Evolutionary conservation across 257 asterid genomes (phyloP), one percentile per base, ranked within the genome.

Genomic region (Scutellaria baicalensis): DNA sequence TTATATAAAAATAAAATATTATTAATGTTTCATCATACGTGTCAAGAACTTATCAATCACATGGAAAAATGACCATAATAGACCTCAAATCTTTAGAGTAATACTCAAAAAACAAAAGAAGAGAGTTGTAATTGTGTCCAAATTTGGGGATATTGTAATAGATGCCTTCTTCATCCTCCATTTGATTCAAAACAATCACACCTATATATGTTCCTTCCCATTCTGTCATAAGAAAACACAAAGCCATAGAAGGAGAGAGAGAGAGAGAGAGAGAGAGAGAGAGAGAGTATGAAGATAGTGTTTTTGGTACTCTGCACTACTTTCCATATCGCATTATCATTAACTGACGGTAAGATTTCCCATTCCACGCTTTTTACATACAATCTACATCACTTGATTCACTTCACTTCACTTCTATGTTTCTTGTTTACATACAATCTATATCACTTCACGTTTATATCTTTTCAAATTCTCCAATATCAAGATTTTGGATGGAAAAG

Each of bases 291-390:
- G 39, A 58, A 47, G 12, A 67, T 78, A 35, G 27, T 72, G 20
- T 2, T 76, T 14, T 61, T 78, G 75, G 43, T 83, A 44, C 72
- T 81, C 8, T 69, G 27, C 8, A 68, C 83, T 50, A 59, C 71
- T 64, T 70, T 78, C 63, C 70, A 66, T 6, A 9, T 75, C 20
- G 70, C 85, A 16, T 78, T 70, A 5, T 81, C 83, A 45, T 7
- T 57, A 18, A 39, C 14, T 10, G 87, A 83, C 16, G 87, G 87
- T 83, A 79, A 65, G 75, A 52, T 38, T 55, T 68, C 23, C 36
- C 33, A 27, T 27, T 27, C 33, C 33, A 27, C 33, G 5, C 33
- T 27, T 1, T 27, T 27, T 27, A 27, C 33, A 27, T 27, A 27
- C 33, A 27, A 27, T 11, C 21, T 36, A 18, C 7, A 27, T 52